A percentile compares a stretch with the other conserved stretches of the same genome.
phyloP scores from a whole-genome alignment of 176 grass and related monocot genomes.

The Eleusine indica region DNA sequence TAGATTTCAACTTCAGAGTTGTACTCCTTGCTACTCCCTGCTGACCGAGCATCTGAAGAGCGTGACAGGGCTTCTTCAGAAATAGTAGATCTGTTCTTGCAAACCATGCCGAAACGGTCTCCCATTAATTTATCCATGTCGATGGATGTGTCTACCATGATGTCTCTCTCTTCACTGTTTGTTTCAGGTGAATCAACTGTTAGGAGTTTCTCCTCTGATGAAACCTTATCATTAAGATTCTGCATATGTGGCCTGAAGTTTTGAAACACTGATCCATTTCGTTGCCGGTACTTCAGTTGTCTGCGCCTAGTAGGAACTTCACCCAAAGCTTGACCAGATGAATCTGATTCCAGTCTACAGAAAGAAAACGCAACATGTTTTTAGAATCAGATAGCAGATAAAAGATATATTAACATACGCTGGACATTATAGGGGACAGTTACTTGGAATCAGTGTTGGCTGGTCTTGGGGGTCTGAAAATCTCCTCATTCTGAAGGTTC shows the following conservation, averaged over 20 bases:
- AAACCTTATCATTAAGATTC: conserved; percentile 52
- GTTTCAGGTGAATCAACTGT: conserved; percentile 42
- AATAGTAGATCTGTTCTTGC: conserved; percentile 22
- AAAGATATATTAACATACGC: background rate
- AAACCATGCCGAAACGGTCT: background rate
- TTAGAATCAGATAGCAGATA: conserved; percentile 24
- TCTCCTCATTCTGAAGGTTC: conserved; percentile 57
- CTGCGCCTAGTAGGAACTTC: conserved; percentile 39
- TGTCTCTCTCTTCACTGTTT: conserved; percentile 56
- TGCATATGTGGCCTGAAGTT: conserved; percentile 51
- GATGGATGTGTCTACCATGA: conserved; percentile 49
- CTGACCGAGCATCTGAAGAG: conserved; percentile 49
- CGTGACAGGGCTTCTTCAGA: conserved; percentile 53
- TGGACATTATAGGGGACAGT: conserved; percentile 20
- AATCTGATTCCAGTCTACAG: conserved; percentile 47
- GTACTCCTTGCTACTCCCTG: conserved; percentile 65
- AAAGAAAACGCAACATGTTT: conserved; percentile 21
- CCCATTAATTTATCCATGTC: conserved; percentile 35
- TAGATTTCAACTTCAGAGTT: conserved; percentile 76
- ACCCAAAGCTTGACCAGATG: conserved; percentile 40
- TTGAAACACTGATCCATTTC: conserved; percentile 49
- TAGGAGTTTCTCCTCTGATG: conserved; percentile 44
- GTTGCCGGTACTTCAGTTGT: conserved; percentile 56
- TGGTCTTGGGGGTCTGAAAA: conserved; percentile 44
- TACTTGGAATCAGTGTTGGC: conserved; percentile 53